Conservation (phyloP, 495 filamentous ascomycete species). For the Aspergillus taichungensis region DNA sequence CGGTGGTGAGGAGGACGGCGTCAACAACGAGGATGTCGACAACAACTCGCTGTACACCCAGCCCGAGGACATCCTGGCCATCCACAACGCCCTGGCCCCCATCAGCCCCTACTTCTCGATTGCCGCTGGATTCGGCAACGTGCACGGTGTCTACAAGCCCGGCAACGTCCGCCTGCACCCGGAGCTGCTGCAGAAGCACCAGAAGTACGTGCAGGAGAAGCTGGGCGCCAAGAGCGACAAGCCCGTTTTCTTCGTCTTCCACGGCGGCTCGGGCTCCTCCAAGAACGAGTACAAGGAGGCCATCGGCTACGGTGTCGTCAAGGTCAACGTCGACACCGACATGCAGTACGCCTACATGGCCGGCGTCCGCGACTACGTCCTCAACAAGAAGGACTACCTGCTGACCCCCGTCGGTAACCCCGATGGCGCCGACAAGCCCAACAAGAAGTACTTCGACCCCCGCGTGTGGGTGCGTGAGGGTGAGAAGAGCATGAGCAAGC, state of each 20-base stretch:
- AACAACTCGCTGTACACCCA: constrained; percentile 97
- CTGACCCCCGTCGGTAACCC: constrained; percentile 83
- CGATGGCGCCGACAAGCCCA: constrained; percentile 90
- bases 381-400: constrained; percentile 93
- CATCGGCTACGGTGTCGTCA: constrained; percentile 89
- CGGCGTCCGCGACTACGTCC: constrained; percentile 88
- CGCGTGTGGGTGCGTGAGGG: constrained; percentile 73
- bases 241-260: constrained; percentile 98
- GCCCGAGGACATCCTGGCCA: constrained; percentile 86
- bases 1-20: constrained; percentile 91
- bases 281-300: constrained; percentile 84
- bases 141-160: constrained; percentile 98
- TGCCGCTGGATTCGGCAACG: constrained; percentile 96
- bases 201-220: constrained; percentile 78
- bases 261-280: constrained; percentile 85
- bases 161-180: constrained; percentile 95
- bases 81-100: constrained; percentile 69
- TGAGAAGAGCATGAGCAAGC: constrained; percentile 89
- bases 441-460: constrained; percentile 98
- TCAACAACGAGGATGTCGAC: constrained; percentile 66
- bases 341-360: constrained; percentile 67
- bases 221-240: constrained; percentile 58
- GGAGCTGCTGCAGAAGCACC: constrained; percentile 89
- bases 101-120: constrained; percentile 95
- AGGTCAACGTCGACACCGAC: constrained; percentile 85